Conservation (phyloP, 495 filamentous ascomycete species). For the Friedmanniomyces endolithicus region DNA sequence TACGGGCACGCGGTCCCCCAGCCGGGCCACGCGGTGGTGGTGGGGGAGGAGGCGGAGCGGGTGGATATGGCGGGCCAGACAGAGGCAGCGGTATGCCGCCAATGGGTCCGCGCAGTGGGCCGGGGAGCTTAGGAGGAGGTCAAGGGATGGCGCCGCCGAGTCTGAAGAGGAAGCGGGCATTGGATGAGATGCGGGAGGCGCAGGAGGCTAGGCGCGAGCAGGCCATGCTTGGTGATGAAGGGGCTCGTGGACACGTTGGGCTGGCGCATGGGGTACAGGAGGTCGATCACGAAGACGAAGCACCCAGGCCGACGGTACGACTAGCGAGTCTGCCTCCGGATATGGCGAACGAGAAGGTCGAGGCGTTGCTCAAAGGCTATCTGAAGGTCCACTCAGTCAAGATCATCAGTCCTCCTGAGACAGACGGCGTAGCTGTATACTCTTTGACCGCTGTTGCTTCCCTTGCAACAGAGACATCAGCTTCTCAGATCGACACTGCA, state of each 20-base stretch:
- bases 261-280: conserved; percentile 24
- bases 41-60: conserved; percentile 12
- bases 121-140: conserved; percentile 59
- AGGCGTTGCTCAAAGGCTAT: conserved; percentile 53
- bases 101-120: conserved; percentile 47
- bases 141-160: conserved; percentile 34
- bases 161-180: conserved; percentile 35
- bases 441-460: conserved; percentile 76
- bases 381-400: conserved; percentile 67
- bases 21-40: conserved; percentile 21
- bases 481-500: conserved; percentile 69
- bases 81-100: conserved; percentile 19
- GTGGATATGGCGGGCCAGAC: conserved; percentile 13
- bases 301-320: conserved; percentile 78
- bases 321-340: conserved; percentile 50
- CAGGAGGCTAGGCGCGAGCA: conserved; percentile 27
- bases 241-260: conserved; percentile 30
- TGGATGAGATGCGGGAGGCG: conserved; percentile 38
- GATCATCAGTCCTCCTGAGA: conserved; percentile 51
- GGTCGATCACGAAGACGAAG: conserved; percentile 46
- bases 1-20: conserved; percentile 33
- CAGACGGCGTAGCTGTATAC: conserved; percentile 53
- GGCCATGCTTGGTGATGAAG: conserved; percentile 42
- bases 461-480: conserved; percentile 69
- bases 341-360: conserved; percentile 61